phyloP scores from a whole-genome alignment of 1,139 yeast genomes.

The Tardiomyces depauwii region DNA sequence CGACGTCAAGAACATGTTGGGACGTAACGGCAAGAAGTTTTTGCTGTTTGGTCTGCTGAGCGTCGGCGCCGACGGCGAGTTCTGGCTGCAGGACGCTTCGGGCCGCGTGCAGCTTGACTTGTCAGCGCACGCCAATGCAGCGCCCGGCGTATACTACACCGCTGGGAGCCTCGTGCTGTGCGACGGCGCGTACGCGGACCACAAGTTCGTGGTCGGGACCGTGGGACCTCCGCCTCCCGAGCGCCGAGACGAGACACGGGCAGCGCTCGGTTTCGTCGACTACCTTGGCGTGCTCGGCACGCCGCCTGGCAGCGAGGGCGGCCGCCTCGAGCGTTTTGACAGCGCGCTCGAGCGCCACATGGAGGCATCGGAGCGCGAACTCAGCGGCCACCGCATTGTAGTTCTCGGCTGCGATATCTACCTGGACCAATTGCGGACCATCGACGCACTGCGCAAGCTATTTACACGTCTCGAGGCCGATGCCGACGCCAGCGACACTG shows the following conservation, averaged over 20 bases:
- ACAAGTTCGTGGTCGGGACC: slow-evolving; percentile 62
- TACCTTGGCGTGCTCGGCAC: slow-evolving; percentile 52
- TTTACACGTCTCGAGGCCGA: slow-evolving; percentile 37
- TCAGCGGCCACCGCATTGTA: slow-evolving; percentile 46
- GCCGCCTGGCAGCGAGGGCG: slow-evolving; percentile 22
- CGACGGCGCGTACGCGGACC: slow-evolving; percentile 70
- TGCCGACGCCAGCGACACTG: slow-evolving; percentile 28
- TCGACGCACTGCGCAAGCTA: slow-evolving; percentile 53
- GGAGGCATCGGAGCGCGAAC: slow-evolving; percentile 42
- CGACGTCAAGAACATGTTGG: slow-evolving; percentile 69
- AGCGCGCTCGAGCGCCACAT: slow-evolving; percentile 45
- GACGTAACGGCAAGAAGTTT: slow-evolving; percentile 70
- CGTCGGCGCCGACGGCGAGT: slow-evolving; percentile 52
- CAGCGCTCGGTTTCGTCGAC: slow-evolving; percentile 69
- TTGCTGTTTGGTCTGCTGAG: slow-evolving; percentile 67
- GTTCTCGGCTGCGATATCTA: slow-evolving; percentile 65
- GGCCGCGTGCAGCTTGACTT: slow-evolving; percentile 68
- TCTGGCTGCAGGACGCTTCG: slow-evolving; percentile 70
- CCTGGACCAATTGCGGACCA: slow-evolving; percentile 45
- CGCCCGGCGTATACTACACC: slow-evolving; percentile 58
- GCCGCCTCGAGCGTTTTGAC: slow-evolving; percentile 41
- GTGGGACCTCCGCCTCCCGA: slow-evolving; percentile 89
- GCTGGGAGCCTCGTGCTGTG: slow-evolving; percentile 74
- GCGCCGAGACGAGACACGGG: slow-evolving; percentile 50
- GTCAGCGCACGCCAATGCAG: slow-evolving; percentile 45